Evolutionary conservation across 1,284 basidiomycete genomes (phyloP), one percentile per base, ranked within the genome.

Genomic region (Gymnopus androsaceus): DNA sequence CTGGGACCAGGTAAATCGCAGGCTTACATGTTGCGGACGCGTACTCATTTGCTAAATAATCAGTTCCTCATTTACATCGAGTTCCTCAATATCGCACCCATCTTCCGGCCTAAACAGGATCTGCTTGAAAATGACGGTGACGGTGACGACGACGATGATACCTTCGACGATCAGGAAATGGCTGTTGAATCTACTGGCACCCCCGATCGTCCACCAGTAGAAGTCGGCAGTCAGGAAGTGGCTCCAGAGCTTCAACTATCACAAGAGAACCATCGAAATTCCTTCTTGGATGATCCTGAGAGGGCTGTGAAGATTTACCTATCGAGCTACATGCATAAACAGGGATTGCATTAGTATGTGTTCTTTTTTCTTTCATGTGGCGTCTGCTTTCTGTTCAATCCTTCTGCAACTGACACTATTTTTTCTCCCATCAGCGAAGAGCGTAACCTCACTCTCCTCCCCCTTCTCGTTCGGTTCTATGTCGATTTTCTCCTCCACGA

Each of bases 381-480:
- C 17, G 19, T 36, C 14, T 4, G 23, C 12, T 33, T 28, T 30
- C 12, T 4, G 41, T 4, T 30, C 3, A 19, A 31, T 17, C n/a
- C 17, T 17, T n/a, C 31, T 11, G 17, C 3, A 11, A 33, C 6
- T 19, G 28, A 28, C 15, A 42, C 15, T 27, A 17, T 21, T 4
- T 21, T 23, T n/a, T n/a, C n/a, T n/a, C n/a, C n/a, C 19, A 17
- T 6, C 44, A 64, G 63, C 48, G 9, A 36, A 4, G 48, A 56
- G 2, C 27, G 4, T 25, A 63, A 64, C 41, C 54, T 63, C 15
- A 47, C 49, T 23, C 50, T 48, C 9, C 42, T 56, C 6, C 63
- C 63, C 3, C 57, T 42, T 12, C 51, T 64, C n/a, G 14, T 61
- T 30, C 51, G 51, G 3, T 61, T 63, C 21, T 63, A 59, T 41